Evolutionary conservation across 495 filamentous ascomycete species (phyloP), one percentile per base, ranked within the genome.

Genomic region (Penicillium herquei): DNA sequence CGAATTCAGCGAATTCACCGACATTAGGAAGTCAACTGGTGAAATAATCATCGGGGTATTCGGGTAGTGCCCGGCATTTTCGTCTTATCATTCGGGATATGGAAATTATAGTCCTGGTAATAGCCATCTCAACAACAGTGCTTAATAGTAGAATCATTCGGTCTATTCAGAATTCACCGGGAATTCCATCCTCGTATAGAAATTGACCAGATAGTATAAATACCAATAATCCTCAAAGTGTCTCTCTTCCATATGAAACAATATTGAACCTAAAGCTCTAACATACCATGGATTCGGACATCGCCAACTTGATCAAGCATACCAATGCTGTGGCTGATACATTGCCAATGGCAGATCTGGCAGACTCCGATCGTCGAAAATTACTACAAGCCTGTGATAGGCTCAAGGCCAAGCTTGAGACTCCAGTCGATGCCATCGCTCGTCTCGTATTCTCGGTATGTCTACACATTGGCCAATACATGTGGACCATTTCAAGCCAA

Each of bases 361-460:
- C 31, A 34, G 37, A 55, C 16, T 8, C 35, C 7, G 59, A 52
- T 9, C 59, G 59, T 12, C 45, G 37, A n/a, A 26, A 50, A 39
- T 42, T 51, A 12, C 37, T 59, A 16, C 62, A 62, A 48, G 57
- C 62, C 51, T 65, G 62, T 55, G 59, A 65, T 41, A 50, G 39
- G 34, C 48, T 59, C 13, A 51, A 44, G 18, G 18, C 17, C 26
- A 34, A 39, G 16, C 46, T 62, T 11, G 58, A 59, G 18, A 41
- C 48, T 6, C 46, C 58, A 31, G 33, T 43, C 3, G 62, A 54
- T 13, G 40, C 21, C 1, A 48, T 32, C 17, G 39, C 52, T 34
- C 58, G 62, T 42, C 54, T 64, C 8, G 34, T 52, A 7, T 58
- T 58, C 31, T 65, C 62, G 52, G 62, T 62, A 65, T 51, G 55